A percentile compares a stretch with the other conserved stretches of the same genome.
phyloP scores from a whole-genome alignment of 2,329 filamentous ascomycete species.

The Nigrospora sphaerica region DNA sequence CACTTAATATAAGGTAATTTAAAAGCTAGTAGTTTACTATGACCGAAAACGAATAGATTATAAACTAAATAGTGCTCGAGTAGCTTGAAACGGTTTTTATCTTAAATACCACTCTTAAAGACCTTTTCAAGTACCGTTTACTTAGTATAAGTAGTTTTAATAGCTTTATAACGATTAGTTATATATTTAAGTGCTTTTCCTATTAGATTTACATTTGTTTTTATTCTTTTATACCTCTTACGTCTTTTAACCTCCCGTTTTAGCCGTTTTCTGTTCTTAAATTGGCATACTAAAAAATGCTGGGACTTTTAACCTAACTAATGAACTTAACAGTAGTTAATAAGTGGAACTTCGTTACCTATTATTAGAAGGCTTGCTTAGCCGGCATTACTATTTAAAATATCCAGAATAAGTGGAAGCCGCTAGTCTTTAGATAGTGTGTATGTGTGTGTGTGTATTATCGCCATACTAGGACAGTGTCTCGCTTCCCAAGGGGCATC shows the following conservation, averaged over 20 bases:
- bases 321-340: background rate
- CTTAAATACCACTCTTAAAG: background rate
- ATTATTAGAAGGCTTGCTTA: too few species aligned
- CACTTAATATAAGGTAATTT: background rate
- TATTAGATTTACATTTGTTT: background rate
- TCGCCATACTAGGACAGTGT: too few species aligned
- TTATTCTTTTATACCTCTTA: background rate
- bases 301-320: background rate
- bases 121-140: background rate
- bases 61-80: background rate
- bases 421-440: background rate
- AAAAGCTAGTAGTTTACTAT: background rate
- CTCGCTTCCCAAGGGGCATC: too few species aligned
- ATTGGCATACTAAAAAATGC: background rate
- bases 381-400: background rate
- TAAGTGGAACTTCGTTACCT: background rate
- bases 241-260: background rate
- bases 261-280: background rate
- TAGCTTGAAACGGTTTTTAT: conserved; percentile 1
- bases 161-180: background rate
- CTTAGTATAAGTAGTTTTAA: background rate
- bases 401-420: background rate
- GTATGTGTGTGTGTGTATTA: too few species aligned
- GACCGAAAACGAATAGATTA: background rate
- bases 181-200: background rate